These are phyloP conservation scores for Myriosclerotinia scirpicola DNA, from an alignment of 2,329 filamentous ascomycete species.

Conservation along the genomic window DNA sequence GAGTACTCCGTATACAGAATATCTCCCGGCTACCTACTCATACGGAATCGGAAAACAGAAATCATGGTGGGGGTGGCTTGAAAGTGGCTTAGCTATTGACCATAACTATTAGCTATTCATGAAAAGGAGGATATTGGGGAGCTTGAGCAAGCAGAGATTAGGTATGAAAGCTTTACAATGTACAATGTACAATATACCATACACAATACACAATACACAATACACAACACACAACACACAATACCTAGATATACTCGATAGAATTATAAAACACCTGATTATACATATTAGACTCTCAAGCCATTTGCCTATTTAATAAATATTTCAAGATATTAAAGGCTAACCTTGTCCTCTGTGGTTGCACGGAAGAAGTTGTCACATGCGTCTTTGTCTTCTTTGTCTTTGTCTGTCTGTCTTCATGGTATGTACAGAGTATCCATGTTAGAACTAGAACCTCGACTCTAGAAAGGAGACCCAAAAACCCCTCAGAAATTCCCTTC, in stretches of 20 bases:
- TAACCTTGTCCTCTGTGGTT: too few relatives aligned
- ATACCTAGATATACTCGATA: too few relatives aligned
- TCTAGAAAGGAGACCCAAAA: background rate
- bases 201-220: too few relatives aligned
- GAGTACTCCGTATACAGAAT: background rate
- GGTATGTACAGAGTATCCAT: too few relatives aligned
- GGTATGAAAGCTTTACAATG: too few relatives aligned
- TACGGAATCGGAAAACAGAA: background rate
- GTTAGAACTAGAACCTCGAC: background rate
- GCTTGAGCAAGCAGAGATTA: background rate
- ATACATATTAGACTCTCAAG: too few relatives aligned
- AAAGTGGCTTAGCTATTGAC: background rate
- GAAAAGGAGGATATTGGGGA: background rate
- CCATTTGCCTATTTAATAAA: too few relatives aligned
- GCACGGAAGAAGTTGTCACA: background rate
- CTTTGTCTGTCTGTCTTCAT: background rate
- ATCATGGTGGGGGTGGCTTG: conserved; percentile 14
- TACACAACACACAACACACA: too few relatives aligned
- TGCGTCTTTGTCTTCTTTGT: background rate
- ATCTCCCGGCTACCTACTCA: too few relatives aligned
- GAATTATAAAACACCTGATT: too few relatives aligned
- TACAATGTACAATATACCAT: too few relatives aligned
- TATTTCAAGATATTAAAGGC: too few relatives aligned
- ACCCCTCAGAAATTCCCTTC: background rate
- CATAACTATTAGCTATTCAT: background rate